phyloP scores from a whole-genome alignment of 2,329 filamentous ascomycete species.

The Graphiopsis chlorocephala region DNA sequence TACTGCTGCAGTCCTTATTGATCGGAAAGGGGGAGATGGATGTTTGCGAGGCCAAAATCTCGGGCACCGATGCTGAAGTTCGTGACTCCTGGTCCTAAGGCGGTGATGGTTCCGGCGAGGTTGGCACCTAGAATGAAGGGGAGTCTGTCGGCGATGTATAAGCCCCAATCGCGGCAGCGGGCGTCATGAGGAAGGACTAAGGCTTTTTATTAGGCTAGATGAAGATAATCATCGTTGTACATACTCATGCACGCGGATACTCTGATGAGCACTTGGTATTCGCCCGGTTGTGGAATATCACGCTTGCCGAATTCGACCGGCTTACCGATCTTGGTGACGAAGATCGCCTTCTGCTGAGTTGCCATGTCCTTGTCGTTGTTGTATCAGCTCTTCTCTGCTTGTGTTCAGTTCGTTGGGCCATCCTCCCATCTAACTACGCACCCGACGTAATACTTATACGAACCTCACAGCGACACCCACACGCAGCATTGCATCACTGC shows the following conservation, averaged over 20 bases:
- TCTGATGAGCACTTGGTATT: slow-evolving; percentile 16
- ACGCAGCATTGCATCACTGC: not conserved
- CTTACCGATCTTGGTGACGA: slow-evolving; percentile 13
- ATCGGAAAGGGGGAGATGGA: not conserved
- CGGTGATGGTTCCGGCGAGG: slow-evolving; percentile 8
- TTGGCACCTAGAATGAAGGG: slow-evolving; percentile 15
- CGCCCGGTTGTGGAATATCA: slow-evolving; percentile 6
- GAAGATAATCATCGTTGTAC: not conserved
- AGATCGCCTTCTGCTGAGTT: slow-evolving; percentile 14
- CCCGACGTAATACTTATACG: not conserved
- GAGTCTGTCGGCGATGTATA: slow-evolving; percentile 14
- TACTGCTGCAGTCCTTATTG: not conserved
- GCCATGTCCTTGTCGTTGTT: not conserved
- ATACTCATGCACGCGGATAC: slow-evolving; percentile 16
- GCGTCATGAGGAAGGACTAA: slow-evolving; percentile 18
- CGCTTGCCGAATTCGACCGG: slow-evolving; percentile 9
- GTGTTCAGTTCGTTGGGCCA: not conserved
- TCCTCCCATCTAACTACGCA: not conserved
- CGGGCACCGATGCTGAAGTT: not conserved
- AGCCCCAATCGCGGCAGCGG: slow-evolving; percentile 17
- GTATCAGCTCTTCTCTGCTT: not conserved
- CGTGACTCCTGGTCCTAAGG: not conserved
- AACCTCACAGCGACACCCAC: not conserved
- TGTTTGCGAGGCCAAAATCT: not conserved
- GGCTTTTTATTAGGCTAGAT: not conserved